These are phyloP conservation scores for Podosphaera xanthii DNA, from an alignment of 2,329 filamentous ascomycete species.

Conservation along the genomic window DNA sequence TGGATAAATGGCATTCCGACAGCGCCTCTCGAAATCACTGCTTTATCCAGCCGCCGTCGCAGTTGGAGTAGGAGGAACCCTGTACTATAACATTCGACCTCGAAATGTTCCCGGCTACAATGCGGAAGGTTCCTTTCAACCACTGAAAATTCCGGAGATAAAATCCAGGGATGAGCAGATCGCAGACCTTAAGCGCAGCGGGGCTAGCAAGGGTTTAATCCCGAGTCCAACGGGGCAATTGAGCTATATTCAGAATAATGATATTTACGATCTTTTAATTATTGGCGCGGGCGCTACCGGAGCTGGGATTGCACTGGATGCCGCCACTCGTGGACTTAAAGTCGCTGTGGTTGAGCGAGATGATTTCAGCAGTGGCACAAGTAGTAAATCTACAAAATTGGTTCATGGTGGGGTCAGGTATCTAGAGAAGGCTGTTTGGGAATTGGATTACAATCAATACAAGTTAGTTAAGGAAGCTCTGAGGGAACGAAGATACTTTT, in stretches of 20 bases:
- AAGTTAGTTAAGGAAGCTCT: constrained; percentile 48
- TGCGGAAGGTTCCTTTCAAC: constrained; percentile 40
- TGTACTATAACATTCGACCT: constrained; percentile 39
- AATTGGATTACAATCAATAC: constrained; percentile 52
- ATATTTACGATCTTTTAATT: constrained; percentile 42
- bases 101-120: constrained; percentile 49
- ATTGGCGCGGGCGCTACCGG: constrained; percentile 53
- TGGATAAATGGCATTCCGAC: constrained; percentile 15
- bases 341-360: constrained; percentile 51
- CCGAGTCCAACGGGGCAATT: constrained; percentile 29
- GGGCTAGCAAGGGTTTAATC: constrained; percentile 21
- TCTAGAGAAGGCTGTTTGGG: constrained; percentile 54
- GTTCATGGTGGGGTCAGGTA: constrained; percentile 59
- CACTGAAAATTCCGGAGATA: constrained; percentile 26
- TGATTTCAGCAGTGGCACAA: constrained; percentile 51
- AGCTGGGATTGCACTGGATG: constrained; percentile 48
- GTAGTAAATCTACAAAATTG: constrained; percentile 54
- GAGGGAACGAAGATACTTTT: constrained; percentile 52
- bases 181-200: constrained; percentile 24
- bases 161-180: constrained; percentile 28
- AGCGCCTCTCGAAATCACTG: constrained; percentile 24
- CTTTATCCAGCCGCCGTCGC: constrained; percentile 27
- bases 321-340: constrained; percentile 45
- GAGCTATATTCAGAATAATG: constrained; percentile 19
- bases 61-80: constrained; percentile 22